phyloP scores from a whole-genome alignment of 108 stramenopile species.

The Fragilariopsis cylindrus region DNA sequence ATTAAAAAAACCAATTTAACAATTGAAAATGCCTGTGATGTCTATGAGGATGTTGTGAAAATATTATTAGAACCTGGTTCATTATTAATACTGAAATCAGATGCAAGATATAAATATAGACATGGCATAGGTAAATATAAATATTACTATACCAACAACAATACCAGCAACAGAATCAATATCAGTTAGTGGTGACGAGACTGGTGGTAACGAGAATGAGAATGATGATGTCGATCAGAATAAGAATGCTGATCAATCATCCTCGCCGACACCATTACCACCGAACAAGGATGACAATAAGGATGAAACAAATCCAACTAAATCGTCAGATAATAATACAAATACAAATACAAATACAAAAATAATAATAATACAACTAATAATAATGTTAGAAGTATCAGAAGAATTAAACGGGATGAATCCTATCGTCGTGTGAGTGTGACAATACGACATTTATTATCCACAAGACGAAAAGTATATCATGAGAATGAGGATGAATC shows the following conservation, averaged over 20 bases:
- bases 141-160: not conserved
- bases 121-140: conserved; percentile 29
- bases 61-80: conserved; percentile 31
- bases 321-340: too few species aligned
- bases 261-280: not conserved
- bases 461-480: conserved; percentile 19
- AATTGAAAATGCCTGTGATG: conserved; percentile 7
- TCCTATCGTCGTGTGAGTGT: conserved; percentile 28
- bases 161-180: too few species aligned
- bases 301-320: not conserved
- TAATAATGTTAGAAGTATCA: too few species aligned
- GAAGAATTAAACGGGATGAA: conserved; percentile 18
- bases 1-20: conserved; percentile 19
- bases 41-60: conserved; percentile 20
- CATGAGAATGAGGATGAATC: conserved; percentile 11
- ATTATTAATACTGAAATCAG: conserved; percentile 20
- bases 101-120: conserved; percentile 25
- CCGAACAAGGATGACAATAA: not conserved
- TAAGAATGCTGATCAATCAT: not conserved
- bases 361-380: too few species aligned
- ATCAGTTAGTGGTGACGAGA: not conserved
- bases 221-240: too few species aligned
- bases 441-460: conserved; percentile 25
- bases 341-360: not conserved
- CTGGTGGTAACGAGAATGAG: not conserved